Base-by-base conservation (phyloP, 495 filamentous ascomycete genomes). In the Neurospora sp. region DNA sequence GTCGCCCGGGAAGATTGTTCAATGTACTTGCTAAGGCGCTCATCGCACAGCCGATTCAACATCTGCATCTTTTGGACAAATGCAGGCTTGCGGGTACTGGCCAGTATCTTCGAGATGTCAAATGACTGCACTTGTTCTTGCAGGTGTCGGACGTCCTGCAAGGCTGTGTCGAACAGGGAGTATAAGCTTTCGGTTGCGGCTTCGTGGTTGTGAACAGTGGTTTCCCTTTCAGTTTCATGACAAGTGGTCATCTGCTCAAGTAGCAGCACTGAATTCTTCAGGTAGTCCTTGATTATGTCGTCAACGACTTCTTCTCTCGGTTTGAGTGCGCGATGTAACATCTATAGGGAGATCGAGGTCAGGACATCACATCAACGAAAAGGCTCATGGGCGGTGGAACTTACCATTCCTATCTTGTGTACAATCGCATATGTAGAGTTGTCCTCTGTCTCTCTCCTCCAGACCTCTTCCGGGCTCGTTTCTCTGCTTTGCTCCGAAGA, bases 281-380 rank as follows among this genome's bases (percentile, higher is more conserved):
- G 20, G 31, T 79, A 80, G 5, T 80, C 76, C 14, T 46, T 70
- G n/a, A 42, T 73, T 8, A 80, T 77, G 39, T 76, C 77, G 2
- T 41, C 42, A 5, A 76, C 70, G 4, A 60, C 74, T n/a, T 75
- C 74, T 66, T 77, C 77, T 42, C 75, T 77, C 10, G 75, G 72
- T 18, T 77, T 78, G n/a, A 79, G 42, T 3, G 73, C 75, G n/a
- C 76, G 77, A 49, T 76, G 76, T 27, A 79, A 35, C 16, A 71
- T 54, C 72, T 74, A 35, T 8, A 9, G 14, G 1, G 7, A 66
- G 27, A 66, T 37, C 14, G 6, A 66, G 27, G 10, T 66, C 3
- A 66, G 54, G 14, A 35, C 20, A 70, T 12, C 18, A 11, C 6
- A 35, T 78, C 41, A 73, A 18, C 62, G 9, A 40, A 18, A n/a